phyloP scores from a whole-genome alignment of 495 filamentous ascomycete genomes.

The Delitschia confertaspora region DNA sequence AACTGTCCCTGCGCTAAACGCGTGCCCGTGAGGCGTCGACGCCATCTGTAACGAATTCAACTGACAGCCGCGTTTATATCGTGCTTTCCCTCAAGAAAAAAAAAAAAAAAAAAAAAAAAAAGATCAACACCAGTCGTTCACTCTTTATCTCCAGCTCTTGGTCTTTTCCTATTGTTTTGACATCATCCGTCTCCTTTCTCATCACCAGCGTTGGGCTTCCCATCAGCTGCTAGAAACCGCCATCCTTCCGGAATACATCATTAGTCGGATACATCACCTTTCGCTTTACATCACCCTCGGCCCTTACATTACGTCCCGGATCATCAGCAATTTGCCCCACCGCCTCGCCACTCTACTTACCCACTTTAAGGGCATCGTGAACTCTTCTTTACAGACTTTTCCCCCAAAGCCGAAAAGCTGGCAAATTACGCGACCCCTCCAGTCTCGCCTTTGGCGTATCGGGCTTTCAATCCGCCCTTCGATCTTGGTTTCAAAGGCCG shows the following conservation, averaged over 20 bases:
- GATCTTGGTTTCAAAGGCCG: slow-evolving; percentile 18
- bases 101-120: no score
- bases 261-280: no score
- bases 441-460: slow-evolving; percentile 36
- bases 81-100: slow-evolving; percentile 8
- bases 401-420: slow-evolving; percentile 28
- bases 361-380: not conserved
- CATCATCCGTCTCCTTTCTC: no score
- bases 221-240: no score
- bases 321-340: no score
- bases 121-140: not conserved
- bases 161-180: not conserved
- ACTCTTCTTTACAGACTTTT: not conserved
- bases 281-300: no score
- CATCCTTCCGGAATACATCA: no score
- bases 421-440: slow-evolving; percentile 39
- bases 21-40: slow-evolving; percentile 24
- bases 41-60: no score
- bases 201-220: no score
- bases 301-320: no score
- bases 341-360: not conserved
- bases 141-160: not conserved
- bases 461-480: slow-evolving; percentile 24
- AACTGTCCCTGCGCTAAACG: slow-evolving; percentile 24
- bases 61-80: no score